These are phyloP conservation scores for Biscogniauxia sp. DNA, from an alignment of 2,329 filamentous ascomycete species.

Conservation along the genomic window DNA sequence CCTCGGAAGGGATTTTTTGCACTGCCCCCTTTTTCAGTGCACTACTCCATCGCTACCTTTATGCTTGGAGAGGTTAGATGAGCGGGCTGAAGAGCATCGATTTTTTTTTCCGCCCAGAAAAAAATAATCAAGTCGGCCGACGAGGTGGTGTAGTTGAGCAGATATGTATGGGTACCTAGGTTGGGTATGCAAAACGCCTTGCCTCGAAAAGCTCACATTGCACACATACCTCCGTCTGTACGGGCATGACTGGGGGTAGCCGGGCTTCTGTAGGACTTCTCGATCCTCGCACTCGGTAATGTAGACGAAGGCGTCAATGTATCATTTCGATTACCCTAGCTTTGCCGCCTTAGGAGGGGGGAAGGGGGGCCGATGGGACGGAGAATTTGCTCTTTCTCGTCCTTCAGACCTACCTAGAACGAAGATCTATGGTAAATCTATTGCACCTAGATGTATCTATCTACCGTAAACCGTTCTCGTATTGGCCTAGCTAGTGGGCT, in stretches of 20 bases:
- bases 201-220: not conserved
- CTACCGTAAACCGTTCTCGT: not conserved
- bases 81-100: not conserved
- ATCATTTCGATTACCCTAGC: not conserved
- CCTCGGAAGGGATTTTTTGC: not conserved
- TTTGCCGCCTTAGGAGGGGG: not conserved
- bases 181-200: not conserved
- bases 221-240: not conserved
- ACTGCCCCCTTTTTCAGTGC: not conserved
- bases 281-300: not conserved
- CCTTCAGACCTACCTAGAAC: not conserved
- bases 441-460: not conserved
- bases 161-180: not conserved
- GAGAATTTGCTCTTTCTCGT: not conserved
- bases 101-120: not conserved
- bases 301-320: not conserved
- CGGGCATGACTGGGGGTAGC: not conserved
- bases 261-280: not conserved
- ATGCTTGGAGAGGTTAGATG: not conserved
- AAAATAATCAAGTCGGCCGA: not conserved
- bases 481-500: not conserved
- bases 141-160: not conserved
- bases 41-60: not conserved
- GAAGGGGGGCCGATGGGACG: not conserved
- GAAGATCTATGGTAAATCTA: not conserved